Evolutionary conservation across 2,329 filamentous ascomycete species (phyloP).

Genomic region (Aspergillus sclerotialis): DNA sequence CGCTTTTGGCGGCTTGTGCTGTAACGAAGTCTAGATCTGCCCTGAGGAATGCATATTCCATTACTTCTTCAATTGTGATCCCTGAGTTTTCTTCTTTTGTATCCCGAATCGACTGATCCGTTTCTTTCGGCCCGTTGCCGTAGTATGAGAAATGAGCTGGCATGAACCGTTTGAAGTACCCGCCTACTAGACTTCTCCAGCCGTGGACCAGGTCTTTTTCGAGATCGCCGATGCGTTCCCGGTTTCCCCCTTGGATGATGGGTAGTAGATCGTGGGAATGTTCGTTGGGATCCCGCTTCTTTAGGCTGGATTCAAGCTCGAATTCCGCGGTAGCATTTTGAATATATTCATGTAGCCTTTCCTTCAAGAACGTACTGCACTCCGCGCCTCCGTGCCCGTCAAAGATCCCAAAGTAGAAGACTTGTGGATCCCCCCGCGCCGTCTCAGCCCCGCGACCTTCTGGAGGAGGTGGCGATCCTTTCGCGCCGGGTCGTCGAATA

Average conservation of each 20-base stretch:
- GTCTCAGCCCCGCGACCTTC: conserved; percentile 63
- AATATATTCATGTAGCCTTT: conserved; percentile 81
- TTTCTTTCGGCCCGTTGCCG: conserved; percentile 17
- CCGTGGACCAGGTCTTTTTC: conserved; percentile 64
- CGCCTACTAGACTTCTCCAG: conserved; percentile 81
- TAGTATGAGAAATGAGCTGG: conserved; percentile 65
- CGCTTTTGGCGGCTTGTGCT: conserved; percentile 76
- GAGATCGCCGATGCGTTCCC: conserved; percentile 57
- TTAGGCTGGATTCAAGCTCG: conserved; percentile 68
- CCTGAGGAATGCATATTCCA: conserved; percentile 88
- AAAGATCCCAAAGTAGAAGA: conserved; percentile 96
- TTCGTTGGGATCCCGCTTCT: conserved; percentile 25
- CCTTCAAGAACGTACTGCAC: conserved; percentile 78
- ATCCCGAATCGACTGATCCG: conserved; percentile 24
- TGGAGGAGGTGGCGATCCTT: conserved; percentile 22
- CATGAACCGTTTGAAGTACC: conserved; percentile 87
- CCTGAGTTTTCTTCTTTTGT: conserved; percentile 14
- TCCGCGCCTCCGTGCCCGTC: conserved; percentile 90
- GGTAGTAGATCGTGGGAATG: conserved; percentile 20
- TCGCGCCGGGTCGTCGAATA: conserved; percentile 20
- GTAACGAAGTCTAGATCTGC: conserved; percentile 92
- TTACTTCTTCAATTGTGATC: conserved; percentile 47
- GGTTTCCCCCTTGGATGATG: conserved; percentile 48
- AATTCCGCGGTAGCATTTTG: conserved; percentile 74
- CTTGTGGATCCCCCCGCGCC: conserved; percentile 80